Evolutionary conservation across 2,329 filamentous ascomycete genomes (phyloP).

Genomic region (Neonectria hederae): DNA sequence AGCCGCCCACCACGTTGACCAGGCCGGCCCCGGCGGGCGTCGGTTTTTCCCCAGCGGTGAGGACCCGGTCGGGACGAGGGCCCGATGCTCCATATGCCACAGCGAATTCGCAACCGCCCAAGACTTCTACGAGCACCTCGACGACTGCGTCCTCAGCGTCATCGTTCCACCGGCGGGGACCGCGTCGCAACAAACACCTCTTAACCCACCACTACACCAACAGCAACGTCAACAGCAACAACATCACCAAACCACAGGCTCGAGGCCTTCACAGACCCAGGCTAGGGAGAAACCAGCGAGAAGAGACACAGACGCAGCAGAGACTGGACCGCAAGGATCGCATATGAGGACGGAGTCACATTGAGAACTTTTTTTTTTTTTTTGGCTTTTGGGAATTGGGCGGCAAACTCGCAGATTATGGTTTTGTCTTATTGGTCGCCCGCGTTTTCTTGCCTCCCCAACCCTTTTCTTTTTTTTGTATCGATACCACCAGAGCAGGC

Average conservation of each 20-base stretch:
- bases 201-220: background rate
- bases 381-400: background rate
- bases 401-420: slow-evolving; percentile 1
- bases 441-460: background rate
- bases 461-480: background rate
- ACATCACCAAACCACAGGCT: slow-evolving; percentile 3
- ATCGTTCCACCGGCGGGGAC: slow-evolving; percentile 55
- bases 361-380: slow-evolving; percentile 7
- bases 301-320: slow-evolving; percentile 21
- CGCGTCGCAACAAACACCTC: slow-evolving; percentile 14
- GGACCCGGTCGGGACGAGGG: slow-evolving; percentile 61
- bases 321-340: slow-evolving; percentile 26
- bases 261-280: background rate
- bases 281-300: slow-evolving; percentile 4
- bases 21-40: slow-evolving; percentile 86
- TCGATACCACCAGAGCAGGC: slow-evolving; percentile 4
- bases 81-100: slow-evolving; percentile 90
- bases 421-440: background rate
- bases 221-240: slow-evolving; percentile 4
- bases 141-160: slow-evolving; percentile 69
- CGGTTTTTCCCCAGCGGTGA: slow-evolving; percentile 30
- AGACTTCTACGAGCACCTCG: slow-evolving; percentile 97
- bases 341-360: slow-evolving; percentile 25
- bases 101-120: slow-evolving; percentile 84
- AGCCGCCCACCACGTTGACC: slow-evolving; percentile 92